Evolutionary conservation across 1,284 basidiomycete species (phyloP).

Genomic region (Ustilago sp.): DNA sequence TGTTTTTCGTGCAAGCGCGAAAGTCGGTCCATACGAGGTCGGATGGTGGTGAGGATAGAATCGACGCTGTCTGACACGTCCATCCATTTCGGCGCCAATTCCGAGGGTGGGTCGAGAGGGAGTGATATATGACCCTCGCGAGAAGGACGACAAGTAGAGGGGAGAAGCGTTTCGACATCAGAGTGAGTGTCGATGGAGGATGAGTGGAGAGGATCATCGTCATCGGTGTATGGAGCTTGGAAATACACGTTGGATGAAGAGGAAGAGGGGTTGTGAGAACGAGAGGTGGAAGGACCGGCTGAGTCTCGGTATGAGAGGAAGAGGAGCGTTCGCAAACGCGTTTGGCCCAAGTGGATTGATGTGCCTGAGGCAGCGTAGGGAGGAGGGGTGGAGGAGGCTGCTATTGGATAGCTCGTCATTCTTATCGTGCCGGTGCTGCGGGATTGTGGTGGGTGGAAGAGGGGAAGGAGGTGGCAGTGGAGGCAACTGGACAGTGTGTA

Average conservation of each 20-base stretch:
- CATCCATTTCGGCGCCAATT: constrained; percentile 68
- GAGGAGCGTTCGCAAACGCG: constrained; percentile 88
- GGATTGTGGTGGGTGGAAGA: constrained; percentile 1
- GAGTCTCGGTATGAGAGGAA: constrained; percentile 96
- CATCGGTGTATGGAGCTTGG: constrained; percentile 59
- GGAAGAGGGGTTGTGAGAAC: constrained; percentile 6
- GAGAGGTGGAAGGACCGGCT: constrained; percentile 55
- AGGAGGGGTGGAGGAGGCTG: constrained; percentile 35
- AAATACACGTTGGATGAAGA: constrained; percentile 16
- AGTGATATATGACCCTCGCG: constrained; percentile 34
- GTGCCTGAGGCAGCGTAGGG: constrained; percentile 9
- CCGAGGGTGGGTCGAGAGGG: constrained; percentile 3
- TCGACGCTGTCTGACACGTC: constrained; percentile 64
- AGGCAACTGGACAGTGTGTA: neutral
- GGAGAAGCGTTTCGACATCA: constrained; percentile 23
- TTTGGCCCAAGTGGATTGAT: constrained; percentile 68
- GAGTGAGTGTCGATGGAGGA: constrained; percentile 13
- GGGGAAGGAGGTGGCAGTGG: neutral
- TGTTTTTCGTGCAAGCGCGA: constrained; percentile 97
- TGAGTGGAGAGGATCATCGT: constrained; percentile 37
- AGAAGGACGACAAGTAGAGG: constrained; percentile 4
- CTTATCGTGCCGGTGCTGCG: neutral
- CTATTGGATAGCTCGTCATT: constrained; percentile 22
- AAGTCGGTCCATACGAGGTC: constrained; percentile 74
- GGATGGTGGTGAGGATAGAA: constrained; percentile 42